Conservation (phyloP, 805 yeast genomes). For the Helenozyma baotianmanensis region DNA sequence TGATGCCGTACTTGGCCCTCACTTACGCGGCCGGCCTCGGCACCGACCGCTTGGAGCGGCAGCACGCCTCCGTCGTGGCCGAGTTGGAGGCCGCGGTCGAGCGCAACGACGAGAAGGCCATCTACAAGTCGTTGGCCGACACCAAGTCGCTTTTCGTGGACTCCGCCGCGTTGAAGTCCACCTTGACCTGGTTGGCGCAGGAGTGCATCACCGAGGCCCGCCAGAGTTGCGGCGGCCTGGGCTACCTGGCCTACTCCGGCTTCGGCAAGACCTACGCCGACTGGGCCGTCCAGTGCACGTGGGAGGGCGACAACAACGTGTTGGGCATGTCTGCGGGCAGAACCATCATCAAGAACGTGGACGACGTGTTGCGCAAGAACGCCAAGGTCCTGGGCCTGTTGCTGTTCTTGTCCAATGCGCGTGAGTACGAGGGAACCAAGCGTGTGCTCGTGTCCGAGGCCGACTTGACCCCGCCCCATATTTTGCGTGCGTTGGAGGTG, state of each 20-base stretch:
- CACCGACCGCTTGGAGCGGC: conserved; percentile 34
- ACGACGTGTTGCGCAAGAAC: conserved; percentile 19
- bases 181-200: conserved; percentile 42
- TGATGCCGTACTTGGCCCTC: conserved; percentile 40
- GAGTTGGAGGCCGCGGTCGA: conserved; percentile 35
- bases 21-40: conserved; percentile 36
- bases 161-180: conserved; percentile 42
- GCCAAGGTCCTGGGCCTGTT: conserved; percentile 10
- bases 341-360: conserved; percentile 31
- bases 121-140: conserved; percentile 29
- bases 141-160: conserved; percentile 42
- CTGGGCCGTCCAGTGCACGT: conserved; percentile 46
- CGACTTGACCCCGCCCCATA: conserved; percentile 16
- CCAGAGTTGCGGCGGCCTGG: conserved; percentile 47
- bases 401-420: conserved; percentile 14
- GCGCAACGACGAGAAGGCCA: conserved; percentile 25
- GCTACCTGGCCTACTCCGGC: conserved; percentile 42
- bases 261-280: conserved; percentile 43
- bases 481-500: conserved; percentile 27
- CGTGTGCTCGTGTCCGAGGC: conserved; percentile 5
- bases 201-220: conserved; percentile 38
- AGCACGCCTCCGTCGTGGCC: conserved; percentile 26
- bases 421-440: conserved; percentile 2
- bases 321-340: conserved; percentile 40
- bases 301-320: conserved; percentile 48